These are phyloP conservation scores for Pythium brachiatum DNA, from an alignment of 352 stramenopile genomes.

Conservation along the genomic window DNA sequence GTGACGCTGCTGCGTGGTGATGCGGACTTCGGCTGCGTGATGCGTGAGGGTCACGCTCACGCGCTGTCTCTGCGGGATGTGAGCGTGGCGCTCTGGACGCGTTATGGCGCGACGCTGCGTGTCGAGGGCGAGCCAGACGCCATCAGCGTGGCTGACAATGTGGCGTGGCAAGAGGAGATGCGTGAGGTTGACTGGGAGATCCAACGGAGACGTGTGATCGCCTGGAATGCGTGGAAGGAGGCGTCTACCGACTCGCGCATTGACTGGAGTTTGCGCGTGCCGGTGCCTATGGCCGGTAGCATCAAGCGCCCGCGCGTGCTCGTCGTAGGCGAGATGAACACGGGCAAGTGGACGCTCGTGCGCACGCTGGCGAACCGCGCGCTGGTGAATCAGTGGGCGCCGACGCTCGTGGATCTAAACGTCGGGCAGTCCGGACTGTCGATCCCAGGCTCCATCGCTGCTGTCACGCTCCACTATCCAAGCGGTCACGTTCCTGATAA, in stretches of 20 bases:
- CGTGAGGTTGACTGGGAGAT: too few species aligned
- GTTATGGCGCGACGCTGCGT: background rate
- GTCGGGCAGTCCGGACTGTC: background rate
- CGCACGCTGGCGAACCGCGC: background rate
- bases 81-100: background rate
- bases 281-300: background rate
- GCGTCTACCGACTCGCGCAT: background rate
- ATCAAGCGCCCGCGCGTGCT: background rate
- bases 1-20: background rate
- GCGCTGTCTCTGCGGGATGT: background rate
- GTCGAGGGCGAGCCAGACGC: background rate
- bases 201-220: too few species aligned
- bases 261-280: background rate
- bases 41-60: background rate
- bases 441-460: background rate
- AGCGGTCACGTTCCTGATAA: background rate
- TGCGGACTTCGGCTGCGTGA: background rate
- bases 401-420: slow-evolving; percentile 4
- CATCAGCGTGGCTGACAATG: background rate
- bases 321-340: background rate
- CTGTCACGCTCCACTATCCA: background rate
- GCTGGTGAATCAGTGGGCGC: background rate
- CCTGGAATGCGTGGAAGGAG: background rate
- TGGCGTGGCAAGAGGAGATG: background rate
- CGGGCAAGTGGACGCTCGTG: slow-evolving; percentile 2